phyloP scores from a whole-genome alignment of 2,329 filamentous ascomycete species.

The Alternaria panax region DNA sequence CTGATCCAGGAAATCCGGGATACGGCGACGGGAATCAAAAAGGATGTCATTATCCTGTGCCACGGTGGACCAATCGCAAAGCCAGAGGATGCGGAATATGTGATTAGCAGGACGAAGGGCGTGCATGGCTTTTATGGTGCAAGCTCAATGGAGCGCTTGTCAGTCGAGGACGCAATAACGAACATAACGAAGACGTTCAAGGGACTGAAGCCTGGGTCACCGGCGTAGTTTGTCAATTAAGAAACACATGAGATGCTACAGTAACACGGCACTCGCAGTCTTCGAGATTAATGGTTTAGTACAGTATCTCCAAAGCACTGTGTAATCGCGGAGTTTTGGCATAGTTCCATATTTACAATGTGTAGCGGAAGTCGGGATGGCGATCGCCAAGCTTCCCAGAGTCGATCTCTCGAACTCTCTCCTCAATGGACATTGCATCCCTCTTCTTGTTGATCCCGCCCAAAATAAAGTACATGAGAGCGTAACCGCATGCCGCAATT shows the following conservation, averaged over 20 bases:
- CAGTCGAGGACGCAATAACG: conserved; percentile 71
- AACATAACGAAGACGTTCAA: conserved; percentile 65
- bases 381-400: conserved; percentile 54
- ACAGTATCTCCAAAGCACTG: neutral
- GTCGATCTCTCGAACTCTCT: neutral
- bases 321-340: neutral
- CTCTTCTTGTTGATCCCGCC: neutral
- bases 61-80: conserved; percentile 73
- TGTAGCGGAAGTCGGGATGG: conserved; percentile 60
- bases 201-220: conserved; percentile 28
- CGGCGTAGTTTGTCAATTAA: neutral
- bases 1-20: conserved; percentile 70
- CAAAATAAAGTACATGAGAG: neutral
- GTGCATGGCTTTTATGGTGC: conserved; percentile 77
- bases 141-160: conserved; percentile 73
- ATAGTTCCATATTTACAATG: conserved; percentile 4
- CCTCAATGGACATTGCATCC: neutral
- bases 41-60: conserved; percentile 71
- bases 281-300: neutral
- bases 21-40: conserved; percentile 62
- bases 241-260: neutral
- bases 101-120: conserved; percentile 66
- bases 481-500: neutral
- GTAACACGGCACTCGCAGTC: neutral
- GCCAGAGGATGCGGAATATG: conserved; percentile 68